Base-by-base conservation (phyloP, 106 monocot genomes). In the Amphibolis antarctica region DNA sequence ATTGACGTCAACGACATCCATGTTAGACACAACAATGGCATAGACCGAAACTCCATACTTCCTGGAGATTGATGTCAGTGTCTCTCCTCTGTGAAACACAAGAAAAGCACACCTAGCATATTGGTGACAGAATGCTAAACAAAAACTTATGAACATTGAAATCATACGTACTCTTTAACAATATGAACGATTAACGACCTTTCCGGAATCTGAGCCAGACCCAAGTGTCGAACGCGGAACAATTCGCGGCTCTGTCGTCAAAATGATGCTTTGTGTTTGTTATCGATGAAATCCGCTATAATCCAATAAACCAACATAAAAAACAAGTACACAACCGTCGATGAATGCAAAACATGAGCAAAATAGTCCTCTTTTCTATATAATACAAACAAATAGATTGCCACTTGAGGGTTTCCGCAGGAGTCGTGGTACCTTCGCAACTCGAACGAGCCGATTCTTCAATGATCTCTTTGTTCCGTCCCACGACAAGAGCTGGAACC, bases 21-120 rank as follows among this genome's bases (percentile, higher is more conserved):
- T 19, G 23, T 67, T 67, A 56, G 44, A 54, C 9, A 15, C 67
- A 0, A 44, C 67, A 67, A 67, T 67, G 21, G 67, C 36, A 23
- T 47, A 14, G n/a, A 63, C 46, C 23, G 63, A 46, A 4, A 63
- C 63, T 46, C 63, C 63, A 63, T 63, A 63, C 63, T 5, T 44
- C 46, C 25, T 63, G 17, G 27, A 63, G 44, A 63, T 63, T 13
- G 63, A n/a, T 26, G 63, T 46, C 63, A 63, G 22, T 14, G 63
- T 63, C 63, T 63, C 46, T 10, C 63, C 44, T 23, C 63, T 46
- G 12, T 22, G 15, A n/a, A 12, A 26, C 19, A 63, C n/a, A 62
- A 44, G 12, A 46, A 46, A 44, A 47, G 10, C 12, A 26, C 24
- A 46, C 22, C 46, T 63, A 6, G 25, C n/a, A 14, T 18, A 46